Evolutionary conservation across 2,329 filamentous ascomycete genomes (phyloP), one percentile per base, ranked within the genome.

Genomic region (Cryphonectria japonica): DNA sequence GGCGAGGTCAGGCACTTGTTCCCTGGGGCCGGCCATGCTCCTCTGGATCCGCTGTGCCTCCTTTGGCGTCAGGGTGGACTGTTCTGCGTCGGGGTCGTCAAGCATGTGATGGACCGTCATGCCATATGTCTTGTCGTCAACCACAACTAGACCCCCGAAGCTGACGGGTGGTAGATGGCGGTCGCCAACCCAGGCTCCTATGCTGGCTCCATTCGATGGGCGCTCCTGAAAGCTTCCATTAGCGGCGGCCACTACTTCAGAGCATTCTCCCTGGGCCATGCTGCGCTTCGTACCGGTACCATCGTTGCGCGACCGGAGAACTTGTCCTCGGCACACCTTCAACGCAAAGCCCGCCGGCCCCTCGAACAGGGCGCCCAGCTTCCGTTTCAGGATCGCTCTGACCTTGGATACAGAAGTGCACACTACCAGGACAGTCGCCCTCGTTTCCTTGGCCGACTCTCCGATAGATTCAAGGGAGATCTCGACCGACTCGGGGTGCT

Each of bases 61-160:
- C 34, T 64, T 64, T n/a, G 67, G 67, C 8, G 67, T 69, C 59
- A 69, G 29, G 19, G 67, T 69, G 19, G 67, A 34, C 73, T 32
- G 74, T 61, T 74, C 76, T 32, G 81, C 80, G 3, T 88, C 87
- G 0, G 88, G 88, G 70, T 90, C 88, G 83, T 98, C 95, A 2
- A 98, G 88, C 90, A 98, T 95, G 80, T 98, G 95, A 77, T 98
- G 95, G 0, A 98, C 95, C 32, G 94, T 98, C 93, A 98, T 96
- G 16, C 95, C 95, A 77, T 94, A 96, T 0, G 93, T 89, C 79
- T 92, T 90, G 69, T 92, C 90, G 77, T 98, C 94, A 1, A 98
- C 89, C 43, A 96, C 83, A 57, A 98, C 89, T 4, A 97, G 86
- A 11, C 95, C 95, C 16, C 95, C 95, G 75, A 97, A 94, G 43